phyloP scores from a whole-genome alignment of 2,329 filamentous ascomycete species.

The Cercospora sojina region DNA sequence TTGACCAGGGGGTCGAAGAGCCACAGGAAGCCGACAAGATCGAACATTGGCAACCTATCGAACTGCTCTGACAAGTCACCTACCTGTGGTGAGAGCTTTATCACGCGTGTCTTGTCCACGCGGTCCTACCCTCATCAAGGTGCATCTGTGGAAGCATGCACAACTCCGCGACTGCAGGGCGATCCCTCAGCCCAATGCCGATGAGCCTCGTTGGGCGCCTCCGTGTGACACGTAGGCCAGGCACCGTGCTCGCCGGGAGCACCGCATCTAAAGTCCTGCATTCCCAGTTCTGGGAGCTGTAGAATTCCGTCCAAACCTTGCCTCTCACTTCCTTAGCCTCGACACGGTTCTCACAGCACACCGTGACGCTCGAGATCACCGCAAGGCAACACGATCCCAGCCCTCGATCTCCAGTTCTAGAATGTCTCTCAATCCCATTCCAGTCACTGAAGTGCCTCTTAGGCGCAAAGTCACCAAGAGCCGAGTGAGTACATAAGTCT shows the following conservation, averaged over 20 bases:
- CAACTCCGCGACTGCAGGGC: background rate
- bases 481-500: background rate
- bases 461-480: constrained; percentile 5
- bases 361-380: constrained; percentile 1
- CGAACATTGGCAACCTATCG: background rate
- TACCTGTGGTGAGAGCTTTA: background rate
- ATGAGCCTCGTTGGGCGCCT: constrained; percentile 5
- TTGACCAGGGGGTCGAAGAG: background rate
- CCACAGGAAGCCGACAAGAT: background rate
- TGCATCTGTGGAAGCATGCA: background rate
- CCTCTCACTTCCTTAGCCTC: background rate
- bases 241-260: constrained; percentile 1
- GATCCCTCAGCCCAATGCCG: constrained; percentile 8
- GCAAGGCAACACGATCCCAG: background rate
- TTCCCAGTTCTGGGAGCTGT: background rate
- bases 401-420: background rate
- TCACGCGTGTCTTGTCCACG: background rate
- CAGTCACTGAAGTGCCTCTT: constrained; percentile 5
- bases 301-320: background rate
- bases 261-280: background rate
- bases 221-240: constrained; percentile 1
- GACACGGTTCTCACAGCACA: background rate
- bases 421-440: constrained; percentile 12
- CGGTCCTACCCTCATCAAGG: background rate
- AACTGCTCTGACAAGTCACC: background rate